Percentiles rank a stretch among this genome's conserved stretches.
These are phyloP conservation scores for Arthonia radiata DNA, from an alignment of 495 filamentous ascomycete genomes.

Conservation along the genomic window DNA sequence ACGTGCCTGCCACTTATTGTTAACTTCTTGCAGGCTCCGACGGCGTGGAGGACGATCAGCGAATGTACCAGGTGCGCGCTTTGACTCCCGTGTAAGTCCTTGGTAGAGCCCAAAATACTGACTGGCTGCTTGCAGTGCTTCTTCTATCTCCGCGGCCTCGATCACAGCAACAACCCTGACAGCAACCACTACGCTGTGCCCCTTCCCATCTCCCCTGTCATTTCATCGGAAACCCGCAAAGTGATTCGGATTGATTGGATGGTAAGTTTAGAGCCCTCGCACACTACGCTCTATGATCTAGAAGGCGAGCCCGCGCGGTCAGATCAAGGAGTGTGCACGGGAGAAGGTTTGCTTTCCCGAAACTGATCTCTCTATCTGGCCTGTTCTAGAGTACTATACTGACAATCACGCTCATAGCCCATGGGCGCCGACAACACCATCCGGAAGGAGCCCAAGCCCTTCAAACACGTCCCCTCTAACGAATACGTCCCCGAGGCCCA, in stretches of 20 bases:
- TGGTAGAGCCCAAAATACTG: slow-evolving; percentile 19
- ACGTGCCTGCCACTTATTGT: too few relatives aligned
- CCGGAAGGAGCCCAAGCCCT: slow-evolving; percentile 22
- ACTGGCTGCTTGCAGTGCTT: slow-evolving; percentile 27
- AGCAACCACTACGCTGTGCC: slow-evolving; percentile 64
- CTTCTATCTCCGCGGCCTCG: too few relatives aligned
- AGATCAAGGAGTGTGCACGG: too few relatives aligned
- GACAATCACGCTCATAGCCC: too few relatives aligned
- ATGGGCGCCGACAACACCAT: slow-evolving; percentile 36
- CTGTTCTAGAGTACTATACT: too few relatives aligned
- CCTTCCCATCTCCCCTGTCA: slow-evolving; percentile 51
- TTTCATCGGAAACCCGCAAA: slow-evolving; percentile 35
- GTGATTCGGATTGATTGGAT: slow-evolving; percentile 35
- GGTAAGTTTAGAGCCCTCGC: too few relatives aligned
- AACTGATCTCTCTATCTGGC: too few relatives aligned
- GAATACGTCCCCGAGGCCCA: slow-evolving; percentile 52
- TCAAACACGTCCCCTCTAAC: slow-evolving; percentile 31
- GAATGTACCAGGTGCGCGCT: slow-evolving; percentile 26
- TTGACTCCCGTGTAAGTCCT: too few relatives aligned
- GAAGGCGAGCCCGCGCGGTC: too few relatives aligned
- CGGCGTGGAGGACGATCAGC: slow-evolving; percentile 26
- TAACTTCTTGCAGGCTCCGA: too few relatives aligned
- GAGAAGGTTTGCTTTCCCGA: too few relatives aligned
- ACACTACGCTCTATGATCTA: too few relatives aligned
- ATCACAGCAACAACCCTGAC: slow-evolving; percentile 27